Conservation (phyloP, 768 basidiomycete genomes). For the Leucocoprinus leucothites region DNA sequence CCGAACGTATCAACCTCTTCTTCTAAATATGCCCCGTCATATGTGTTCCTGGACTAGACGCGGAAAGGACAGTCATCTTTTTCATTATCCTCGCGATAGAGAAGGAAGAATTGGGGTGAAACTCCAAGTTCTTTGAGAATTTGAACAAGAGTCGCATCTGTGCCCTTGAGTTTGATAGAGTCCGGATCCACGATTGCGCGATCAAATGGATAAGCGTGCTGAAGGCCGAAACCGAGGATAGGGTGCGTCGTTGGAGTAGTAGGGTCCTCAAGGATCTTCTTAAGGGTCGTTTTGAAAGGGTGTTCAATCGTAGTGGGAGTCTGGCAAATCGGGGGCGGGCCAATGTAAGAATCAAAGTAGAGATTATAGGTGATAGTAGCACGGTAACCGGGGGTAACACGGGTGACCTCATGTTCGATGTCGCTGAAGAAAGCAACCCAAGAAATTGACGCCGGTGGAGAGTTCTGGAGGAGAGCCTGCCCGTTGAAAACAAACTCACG, state of each 20-base stretch:
- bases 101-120: background rate
- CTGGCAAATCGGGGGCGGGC: background rate
- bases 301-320: background rate
- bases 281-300: slow-evolving; percentile 6
- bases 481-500: background rate
- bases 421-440: slow-evolving; percentile 36
- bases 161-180: slow-evolving; percentile 11
- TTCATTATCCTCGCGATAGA: slow-evolving; percentile 8
- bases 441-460: slow-evolving; percentile 24
- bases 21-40: background rate
- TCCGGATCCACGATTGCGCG: background rate
- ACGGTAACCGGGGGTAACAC: slow-evolving; percentile 32
- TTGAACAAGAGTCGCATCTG: slow-evolving; percentile 11
- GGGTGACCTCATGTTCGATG: slow-evolving; percentile 36
- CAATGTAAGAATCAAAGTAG: slow-evolving; percentile 20
- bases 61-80: background rate
- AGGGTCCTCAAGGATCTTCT: background rate
- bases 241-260: slow-evolving; percentile 8
- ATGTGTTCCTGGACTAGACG: background rate
- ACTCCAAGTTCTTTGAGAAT: slow-evolving; percentile 2
- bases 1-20: background rate
- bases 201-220: slow-evolving; percentile 12
- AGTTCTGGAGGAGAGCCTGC: background rate
- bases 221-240: slow-evolving; percentile 17
- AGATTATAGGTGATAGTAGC: slow-evolving; percentile 43